Evolutionary conservation across 345 rosid species (phyloP), one percentile per base, ranked within the genome.

Genomic region (Pseudoturritis turrita): DNA sequence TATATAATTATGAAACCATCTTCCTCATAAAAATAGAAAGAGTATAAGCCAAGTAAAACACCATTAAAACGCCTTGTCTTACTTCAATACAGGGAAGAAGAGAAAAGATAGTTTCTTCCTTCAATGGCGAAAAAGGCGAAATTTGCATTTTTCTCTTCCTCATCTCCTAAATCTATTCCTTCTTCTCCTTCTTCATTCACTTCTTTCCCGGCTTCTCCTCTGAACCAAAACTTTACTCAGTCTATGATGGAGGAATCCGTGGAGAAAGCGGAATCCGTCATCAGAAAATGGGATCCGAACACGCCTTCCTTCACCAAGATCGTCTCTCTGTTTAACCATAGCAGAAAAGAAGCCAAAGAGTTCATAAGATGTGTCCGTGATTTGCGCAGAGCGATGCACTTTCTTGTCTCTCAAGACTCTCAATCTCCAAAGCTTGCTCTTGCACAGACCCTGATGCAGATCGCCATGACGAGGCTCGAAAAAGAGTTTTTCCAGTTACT

Each of bases 381-480:
- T 55, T 68, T 92, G 66, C 86, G 82, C 15, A 67, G 26, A 40
- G 78, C 84, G 8, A 92, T 92, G 96, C 86, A 82, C 50, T 75
- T 75, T 35, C 71, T 84, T 1, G 78, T 81, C 54, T 80, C 89
- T 7, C 68, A 79, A 18, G 75, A 75, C 23, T 67, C 86, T 5
- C 18, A 76, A 29, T 79, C 89, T 31, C 77, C 77, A 1, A 81
- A 73, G 83, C 93, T 89, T 23, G 74, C 83, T 1, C 83, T 69
- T 2, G 88, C 90, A 2, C 81, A 92, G 40, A 84, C 78, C 33
- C 81, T 88, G 60, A 85, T 88, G 92, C 82, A 82, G 35, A 78
- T 78, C 56, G 92, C 95, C 11, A 89, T 86, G 92, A 73, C 78
- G 14, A 72, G 92, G 77, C 96, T 87, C 1, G 83, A 83, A 14